Percentiles rank a stretch among this genome's conserved stretches.
These are phyloP conservation scores for Ogataea pini DNA, from an alignment of 805 yeast species.

Conservation along the genomic window DNA sequence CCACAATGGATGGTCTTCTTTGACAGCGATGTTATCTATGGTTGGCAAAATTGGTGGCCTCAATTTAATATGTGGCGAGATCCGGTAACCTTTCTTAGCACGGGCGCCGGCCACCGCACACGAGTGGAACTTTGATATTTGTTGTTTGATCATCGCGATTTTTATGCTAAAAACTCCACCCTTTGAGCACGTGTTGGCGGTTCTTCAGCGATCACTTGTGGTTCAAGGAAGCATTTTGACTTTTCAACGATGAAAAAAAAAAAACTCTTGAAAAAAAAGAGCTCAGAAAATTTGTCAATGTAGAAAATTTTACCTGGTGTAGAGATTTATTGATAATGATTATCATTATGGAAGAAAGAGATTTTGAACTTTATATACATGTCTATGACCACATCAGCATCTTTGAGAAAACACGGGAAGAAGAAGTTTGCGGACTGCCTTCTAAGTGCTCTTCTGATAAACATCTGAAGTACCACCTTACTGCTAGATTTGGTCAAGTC, in stretches of 20 bases:
- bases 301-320: neutral
- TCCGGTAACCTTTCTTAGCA: conserved; percentile 38
- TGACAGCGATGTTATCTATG: conserved; percentile 65
- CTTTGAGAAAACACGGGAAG: too few species aligned
- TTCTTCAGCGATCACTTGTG: neutral
- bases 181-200: neutral
- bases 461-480: too few species aligned
- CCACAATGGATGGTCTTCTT: conserved; percentile 93
- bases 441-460: too few species aligned
- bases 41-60: conserved; percentile 88
- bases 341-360: too few species aligned
- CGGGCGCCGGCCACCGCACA: conserved; percentile 33
- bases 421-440: too few species aligned
- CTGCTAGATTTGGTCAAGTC: too few species aligned
- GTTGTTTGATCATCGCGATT: conserved; percentile 16
- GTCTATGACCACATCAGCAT: too few species aligned
- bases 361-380: too few species aligned
- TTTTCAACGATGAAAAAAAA: neutral
- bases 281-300: neutral
- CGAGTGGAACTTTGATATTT: conserved; percentile 37
- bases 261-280: neutral
- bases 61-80: conserved; percentile 50
- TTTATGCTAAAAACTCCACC: neutral
- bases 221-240: neutral
- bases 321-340: too few species aligned